Evolutionary conservation across 2,329 filamentous ascomycete species (phyloP), one percentile per base, ranked within the genome.

Genomic region (Kalmusia sp.): DNA sequence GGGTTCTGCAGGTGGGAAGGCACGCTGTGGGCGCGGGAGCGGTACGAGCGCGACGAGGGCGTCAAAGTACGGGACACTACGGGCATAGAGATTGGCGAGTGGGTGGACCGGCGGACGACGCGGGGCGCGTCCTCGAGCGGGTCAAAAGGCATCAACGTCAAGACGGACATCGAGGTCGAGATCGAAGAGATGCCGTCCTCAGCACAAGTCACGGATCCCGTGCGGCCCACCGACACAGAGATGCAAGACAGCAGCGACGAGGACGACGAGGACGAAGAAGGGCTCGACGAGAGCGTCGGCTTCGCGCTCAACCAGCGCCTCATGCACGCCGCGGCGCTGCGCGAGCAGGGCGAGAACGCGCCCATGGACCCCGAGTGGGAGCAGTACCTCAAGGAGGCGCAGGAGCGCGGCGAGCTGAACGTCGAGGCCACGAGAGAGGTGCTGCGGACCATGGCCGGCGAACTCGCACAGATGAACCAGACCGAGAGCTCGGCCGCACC

Each of bases 1-100:
- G 79, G 80, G 43, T 79, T 93, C 69, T 92, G 90, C 53, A 88
- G 90, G 67, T 93, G 90, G 90, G 90, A 93, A 77, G 90, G 90
- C 52, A 93, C 90, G 8, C 86, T 87, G 57, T 93, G 90, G 90
- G 90, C 90, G 56, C 88, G 92, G 69, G 88, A 92, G 69, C 84
- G 89, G 49, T 93, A 87, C 68, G 90, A 93, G 78, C 82, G 83
- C 52, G 90, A 93, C 67, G 88, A 92, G 65, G 86, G 86, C 28
- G 82, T 89, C 53, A 76, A 76, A 25, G 91, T 93, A 57, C 75
- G 78, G 41, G 90, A 93, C 68, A 92, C 90, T 5, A 87, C 89
- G 1, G 84, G 83, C 46, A 87, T 90, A 63, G 87, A 84, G 21
- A 87, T 93, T 52, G 76, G 79, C 3, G 81, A 84, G 54, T 92